Conservation (phyloP, 2,329 filamentous ascomycete species). For the Massarina eburnea region DNA sequence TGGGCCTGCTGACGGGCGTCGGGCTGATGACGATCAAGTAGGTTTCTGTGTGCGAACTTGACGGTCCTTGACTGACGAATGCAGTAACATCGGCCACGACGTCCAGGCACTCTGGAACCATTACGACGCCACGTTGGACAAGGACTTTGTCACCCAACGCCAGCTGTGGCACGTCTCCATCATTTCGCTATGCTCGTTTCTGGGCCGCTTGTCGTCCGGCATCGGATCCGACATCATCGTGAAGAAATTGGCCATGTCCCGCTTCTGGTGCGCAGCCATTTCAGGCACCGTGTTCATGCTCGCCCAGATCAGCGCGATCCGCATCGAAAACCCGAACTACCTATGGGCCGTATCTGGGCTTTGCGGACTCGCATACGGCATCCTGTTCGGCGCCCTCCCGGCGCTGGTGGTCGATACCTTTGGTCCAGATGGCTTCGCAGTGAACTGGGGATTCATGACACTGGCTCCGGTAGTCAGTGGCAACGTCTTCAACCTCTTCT, state of each 20-base stretch:
- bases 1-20: constrained; percentile 89
- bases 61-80: neutral
- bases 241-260: constrained; percentile 75
- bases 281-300: constrained; percentile 76
- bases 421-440: constrained; percentile 82
- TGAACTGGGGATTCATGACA: constrained; percentile 97
- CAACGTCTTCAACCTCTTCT: constrained; percentile 90
- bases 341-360: constrained; percentile 78
- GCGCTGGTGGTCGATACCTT: constrained; percentile 86
- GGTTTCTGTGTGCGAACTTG: constrained; percentile 47
- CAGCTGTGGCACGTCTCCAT: constrained; percentile 94
- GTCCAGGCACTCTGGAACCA: constrained; percentile 85
- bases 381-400: constrained; percentile 91
- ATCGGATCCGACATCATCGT: constrained; percentile 90
- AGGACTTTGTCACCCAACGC: constrained; percentile 74
- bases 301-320: constrained; percentile 76
- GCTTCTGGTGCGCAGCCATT: constrained; percentile 86
- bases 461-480: constrained; percentile 83
- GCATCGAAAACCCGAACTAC: constrained; percentile 73
- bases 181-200: constrained; percentile 84
- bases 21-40: constrained; percentile 99
- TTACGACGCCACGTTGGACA: constrained; percentile 71
- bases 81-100: constrained; percentile 90
- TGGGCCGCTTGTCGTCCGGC: constrained; percentile 70
- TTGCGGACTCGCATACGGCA: constrained; percentile 87